phyloP scores from a whole-genome alignment of 2,329 filamentous ascomycete species.

The Chaetomium globosum region DNA sequence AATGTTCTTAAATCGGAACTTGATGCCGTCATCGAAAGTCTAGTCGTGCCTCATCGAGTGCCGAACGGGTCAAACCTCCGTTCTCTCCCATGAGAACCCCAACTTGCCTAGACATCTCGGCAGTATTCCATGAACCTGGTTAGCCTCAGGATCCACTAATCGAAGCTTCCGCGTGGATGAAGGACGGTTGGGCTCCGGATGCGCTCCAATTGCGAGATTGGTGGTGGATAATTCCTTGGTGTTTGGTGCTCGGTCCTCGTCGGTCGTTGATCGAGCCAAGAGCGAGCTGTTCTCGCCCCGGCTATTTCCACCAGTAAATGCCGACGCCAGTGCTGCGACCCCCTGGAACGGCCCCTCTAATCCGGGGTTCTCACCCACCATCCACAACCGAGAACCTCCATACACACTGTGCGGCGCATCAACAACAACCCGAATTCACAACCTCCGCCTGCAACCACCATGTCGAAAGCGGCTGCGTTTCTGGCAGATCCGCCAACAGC shows the following conservation, averaged over 20 bases:
- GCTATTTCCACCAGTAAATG: not conserved
- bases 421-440: not conserved
- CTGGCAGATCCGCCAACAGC: conserved; percentile 39
- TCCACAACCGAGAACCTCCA: conserved; percentile 1
- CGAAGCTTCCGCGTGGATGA: not conserved
- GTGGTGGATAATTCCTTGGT: not conserved
- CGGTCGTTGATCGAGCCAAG: not conserved
- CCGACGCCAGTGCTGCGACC: not conserved
- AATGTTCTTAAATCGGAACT: not conserved
- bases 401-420: not conserved
- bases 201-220: conserved; percentile 2
- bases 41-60: not conserved
- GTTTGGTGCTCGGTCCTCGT: not conserved
- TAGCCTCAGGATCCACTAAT: not conserved
- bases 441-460: conserved; percentile 2
- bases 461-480: conserved; percentile 37
- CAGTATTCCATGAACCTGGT: conserved; percentile 6
- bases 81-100: not conserved
- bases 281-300: not conserved
- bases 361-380: not conserved
- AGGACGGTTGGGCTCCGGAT: not conserved
- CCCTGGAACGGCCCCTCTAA: not conserved
- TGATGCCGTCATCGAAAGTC: not conserved
- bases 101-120: not conserved
- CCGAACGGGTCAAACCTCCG: not conserved